Base-by-base conservation (phyloP, 306 rosid species). In the Cercis canadensis region DNA sequence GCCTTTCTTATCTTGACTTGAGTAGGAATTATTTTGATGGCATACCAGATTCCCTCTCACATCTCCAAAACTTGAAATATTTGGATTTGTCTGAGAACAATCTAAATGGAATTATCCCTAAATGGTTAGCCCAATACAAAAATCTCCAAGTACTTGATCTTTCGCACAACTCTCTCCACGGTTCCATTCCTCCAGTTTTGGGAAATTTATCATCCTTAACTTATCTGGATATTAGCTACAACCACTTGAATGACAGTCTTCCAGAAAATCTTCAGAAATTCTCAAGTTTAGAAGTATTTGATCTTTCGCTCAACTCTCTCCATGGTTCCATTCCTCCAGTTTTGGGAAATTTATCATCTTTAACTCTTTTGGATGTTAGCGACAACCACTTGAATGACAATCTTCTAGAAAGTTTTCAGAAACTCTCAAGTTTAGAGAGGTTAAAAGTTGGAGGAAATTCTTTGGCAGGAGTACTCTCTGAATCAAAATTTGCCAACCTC, bases 241-340 rank as follows among this genome's bases (percentile, higher is more conserved):
- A 24, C 29, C 1, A 24, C 3, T 24, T 24, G 3, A 24, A 24
- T 24, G 29, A 3, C 1, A 24, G 29, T 24, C 29, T 24, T 24
- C 29, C 29, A 3, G 29, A 24, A 24, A 24, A 3, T 24, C 29
- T 24, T 15, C 70, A 75, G 7, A 13, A 73, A 17, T 70, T 78
- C n/a, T n/a, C n/a, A n/a, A n/a, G n/a, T n/a, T n/a, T n/a, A n/a
- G n/a, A n/a, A n/a, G n/a, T n/a, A n/a, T n/a, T n/a, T n/a, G n/a
- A n/a, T n/a, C n/a, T n/a, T n/a, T n/a, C n/a, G n/a, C n/a, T n/a
- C n/a, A n/a, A n/a, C n/a, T n/a, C n/a, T 7, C 4, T 51, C 10
- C 21, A 3, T 3, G 24, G 57, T 17, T 21, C 57, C 31, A 51
- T 51, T 8, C 57, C 57, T 51, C 24, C 8, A 51, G 24, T 17